Conservation (phyloP, 495 filamentous ascomycete species). For the Halenospora varia region DNA sequence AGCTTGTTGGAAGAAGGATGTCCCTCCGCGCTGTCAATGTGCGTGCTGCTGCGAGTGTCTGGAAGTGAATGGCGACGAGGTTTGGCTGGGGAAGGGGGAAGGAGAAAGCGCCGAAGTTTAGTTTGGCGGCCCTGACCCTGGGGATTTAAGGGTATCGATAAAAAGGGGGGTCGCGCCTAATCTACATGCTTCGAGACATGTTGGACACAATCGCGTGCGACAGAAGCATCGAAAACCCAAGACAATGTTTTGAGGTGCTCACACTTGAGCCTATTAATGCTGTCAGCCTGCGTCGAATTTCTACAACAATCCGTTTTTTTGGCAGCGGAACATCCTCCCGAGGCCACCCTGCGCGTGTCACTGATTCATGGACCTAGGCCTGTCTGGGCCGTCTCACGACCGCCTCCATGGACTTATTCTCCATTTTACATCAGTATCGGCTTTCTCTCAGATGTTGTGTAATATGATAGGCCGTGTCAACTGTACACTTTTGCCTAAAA, state of each 20-base stretch:
- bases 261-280: background rate
- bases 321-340: background rate
- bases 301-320: background rate
- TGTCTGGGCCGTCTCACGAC: background rate
- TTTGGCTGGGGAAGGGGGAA: background rate
- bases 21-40: background rate
- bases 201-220: background rate
- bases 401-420: background rate
- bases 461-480: background rate
- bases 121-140: background rate
- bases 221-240: background rate
- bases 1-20: background rate
- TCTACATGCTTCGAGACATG: background rate
- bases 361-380: background rate
- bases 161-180: background rate
- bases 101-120: background rate
- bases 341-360: background rate
- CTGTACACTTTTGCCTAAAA: background rate
- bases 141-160: background rate
- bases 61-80: background rate
- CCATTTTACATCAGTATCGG: no score
- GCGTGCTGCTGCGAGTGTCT: background rate
- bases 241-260: no score
- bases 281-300: background rate
- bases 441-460: background rate